Evolutionary conservation across 495 filamentous ascomycete genomes (phyloP), one percentile per base, ranked within the genome.

Genomic region (Aspergillus saccharolyticus): DNA sequence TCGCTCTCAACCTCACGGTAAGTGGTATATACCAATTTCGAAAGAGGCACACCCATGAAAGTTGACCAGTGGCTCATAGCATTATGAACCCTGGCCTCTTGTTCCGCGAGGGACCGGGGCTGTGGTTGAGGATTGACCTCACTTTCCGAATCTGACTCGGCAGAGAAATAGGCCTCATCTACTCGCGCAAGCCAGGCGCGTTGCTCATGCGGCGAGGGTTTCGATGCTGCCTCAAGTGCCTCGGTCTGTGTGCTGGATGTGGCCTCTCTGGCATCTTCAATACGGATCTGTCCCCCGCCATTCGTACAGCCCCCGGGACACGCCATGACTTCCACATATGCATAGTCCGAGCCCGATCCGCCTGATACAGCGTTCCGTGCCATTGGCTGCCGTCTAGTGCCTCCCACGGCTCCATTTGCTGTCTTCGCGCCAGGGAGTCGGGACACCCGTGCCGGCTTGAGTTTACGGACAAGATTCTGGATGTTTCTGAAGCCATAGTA

Each of bases 401-500:
- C 83, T 69, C 19, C 58, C 22, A 60, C 17, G 18, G 66, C 53
- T 9, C 22, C 62, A 44, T 51, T 14, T 20, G 78, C 71, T 30
- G 72, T 72, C 58, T 78, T 88, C 8, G 82, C 87, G 12, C 90
- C 90, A 1, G 91, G 89, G 74, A 96, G 85, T 33, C 89, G 82
- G 25, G 85, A 89, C 12, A 79, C 73, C 51, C 80, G 85, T 1
- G 85, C 81, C 1, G 94, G 94, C 64, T 95, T 96, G 44, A 98
- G 73, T 55, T 88, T 84, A 5, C 94, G 83, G 24, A 98, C 95
- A 16, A 98, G 80, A 61, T 98, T 98, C 69, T 97, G 93, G 59
- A 98, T 98, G 62, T 98, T 98, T 30, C 93, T 81, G 75, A 97
- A 98, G 2, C 94, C 94, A 66, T 97, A 98, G 66, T 91, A 97